Percentiles rank a stretch among this genome's conserved stretches.
phyloP scores from a whole-genome alignment of 2,329 filamentous ascomycete genomes.

The Ophiostoma sp. region DNA sequence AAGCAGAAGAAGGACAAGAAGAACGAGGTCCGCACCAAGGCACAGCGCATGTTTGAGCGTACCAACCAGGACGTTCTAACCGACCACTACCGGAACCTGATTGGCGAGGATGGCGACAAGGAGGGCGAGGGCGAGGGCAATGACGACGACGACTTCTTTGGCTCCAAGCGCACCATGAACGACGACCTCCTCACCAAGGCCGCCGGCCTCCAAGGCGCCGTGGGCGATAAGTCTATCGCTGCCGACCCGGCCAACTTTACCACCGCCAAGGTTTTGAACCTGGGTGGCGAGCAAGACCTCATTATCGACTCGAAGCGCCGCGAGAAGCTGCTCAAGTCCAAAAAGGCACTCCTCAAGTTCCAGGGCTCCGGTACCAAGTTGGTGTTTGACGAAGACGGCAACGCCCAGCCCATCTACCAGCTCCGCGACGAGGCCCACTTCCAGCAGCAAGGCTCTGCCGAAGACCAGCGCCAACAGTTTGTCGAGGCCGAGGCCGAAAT shows the following conservation, averaged over 20 bases:
- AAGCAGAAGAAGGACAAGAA: constrained; percentile 59
- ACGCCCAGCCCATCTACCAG: constrained; percentile 81
- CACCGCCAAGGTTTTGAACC: constrained; percentile 60
- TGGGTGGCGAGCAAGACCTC: constrained; percentile 66
- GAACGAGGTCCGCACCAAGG: constrained; percentile 82
- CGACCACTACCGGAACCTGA: constrained; percentile 87
- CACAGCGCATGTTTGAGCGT: constrained; percentile 96
- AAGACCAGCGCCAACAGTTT: constrained; percentile 74
- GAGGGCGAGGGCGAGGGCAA: constrained; percentile 42
- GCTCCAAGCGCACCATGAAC: constrained; percentile 83
- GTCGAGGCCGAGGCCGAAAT: constrained; percentile 71
- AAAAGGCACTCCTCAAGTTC: constrained; percentile 90
- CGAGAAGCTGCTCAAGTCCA: constrained; percentile 91
- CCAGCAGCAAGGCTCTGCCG: constrained; percentile 69
- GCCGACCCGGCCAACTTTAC: constrained; percentile 42
- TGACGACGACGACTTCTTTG: constrained; percentile 69
- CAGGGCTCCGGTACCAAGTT: constrained; percentile 84
- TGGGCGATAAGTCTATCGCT: constrained; percentile 27
- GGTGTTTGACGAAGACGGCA: constrained; percentile 89
- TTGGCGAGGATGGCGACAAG: constrained; percentile 54
- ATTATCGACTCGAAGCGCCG: constrained; percentile 92
- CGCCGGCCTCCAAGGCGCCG: constrained; percentile 41
- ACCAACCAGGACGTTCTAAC: constrained; percentile 94
- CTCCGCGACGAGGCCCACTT: constrained; percentile 85
- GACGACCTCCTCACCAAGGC: constrained; percentile 63